Evolutionary conservation across 257 asterid genomes (phyloP).

Genomic region (Forsythia suspensa): DNA sequence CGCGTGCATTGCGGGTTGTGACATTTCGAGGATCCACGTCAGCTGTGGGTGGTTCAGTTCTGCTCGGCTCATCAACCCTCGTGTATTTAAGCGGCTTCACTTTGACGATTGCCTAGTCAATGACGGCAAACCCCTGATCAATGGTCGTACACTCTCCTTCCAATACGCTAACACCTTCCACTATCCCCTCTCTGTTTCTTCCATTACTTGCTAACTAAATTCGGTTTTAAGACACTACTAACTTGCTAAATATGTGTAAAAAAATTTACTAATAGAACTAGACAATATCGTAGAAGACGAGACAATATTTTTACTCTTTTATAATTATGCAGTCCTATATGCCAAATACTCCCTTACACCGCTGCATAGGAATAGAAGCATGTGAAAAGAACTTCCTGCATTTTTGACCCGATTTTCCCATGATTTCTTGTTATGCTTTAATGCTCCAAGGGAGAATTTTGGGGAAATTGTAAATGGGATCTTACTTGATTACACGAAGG

Average conservation of each 20-base stretch:
- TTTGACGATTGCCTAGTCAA: conserved; percentile 77
- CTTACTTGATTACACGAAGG: no score
- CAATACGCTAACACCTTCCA: conserved; percentile 77
- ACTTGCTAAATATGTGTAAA: background rate
- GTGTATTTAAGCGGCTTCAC: conserved; percentile 63
- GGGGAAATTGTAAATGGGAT: no score
- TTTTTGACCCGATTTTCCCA: background rate
- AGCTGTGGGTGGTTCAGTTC: conserved; percentile 96
- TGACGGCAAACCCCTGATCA: conserved; percentile 64
- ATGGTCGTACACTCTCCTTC: conserved; percentile 68
- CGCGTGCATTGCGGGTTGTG: conserved; percentile 62
- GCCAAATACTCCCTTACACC: background rate
- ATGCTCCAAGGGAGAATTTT: no score
- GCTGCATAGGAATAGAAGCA: background rate
- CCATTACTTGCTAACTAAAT: conserved; percentile 55
- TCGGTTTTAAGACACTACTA: background rate
- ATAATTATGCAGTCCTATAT: background rate
- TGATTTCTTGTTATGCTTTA: no score
- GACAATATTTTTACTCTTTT: background rate
- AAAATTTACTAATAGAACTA: no score
- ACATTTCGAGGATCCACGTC: conserved; percentile 64
- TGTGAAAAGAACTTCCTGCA: background rate
- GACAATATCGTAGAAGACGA: background rate
- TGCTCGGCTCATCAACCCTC: conserved; percentile 77
- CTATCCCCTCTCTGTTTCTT: conserved; percentile 62